A percentile compares a stretch with the other conserved stretches of the same genome.
Conservation (phyloP, 2,329 filamentous ascomycete genomes). For the Fusarium beomiforme region DNA sequence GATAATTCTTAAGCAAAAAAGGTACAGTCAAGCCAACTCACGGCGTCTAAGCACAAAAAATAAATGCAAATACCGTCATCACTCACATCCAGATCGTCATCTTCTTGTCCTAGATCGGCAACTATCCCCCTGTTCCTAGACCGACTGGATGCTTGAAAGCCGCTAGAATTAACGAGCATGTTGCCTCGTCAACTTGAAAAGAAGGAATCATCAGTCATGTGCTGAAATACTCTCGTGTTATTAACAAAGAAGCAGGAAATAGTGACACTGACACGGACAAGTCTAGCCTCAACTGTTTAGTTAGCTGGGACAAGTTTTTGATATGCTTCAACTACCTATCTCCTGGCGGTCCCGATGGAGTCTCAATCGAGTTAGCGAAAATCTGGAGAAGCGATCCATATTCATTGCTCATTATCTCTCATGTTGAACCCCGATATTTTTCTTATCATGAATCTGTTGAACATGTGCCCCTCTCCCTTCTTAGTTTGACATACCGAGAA, state of each 20-base stretch:
- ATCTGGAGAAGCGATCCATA: slow-evolving; percentile 19
- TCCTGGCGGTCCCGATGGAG: slow-evolving; percentile 16
- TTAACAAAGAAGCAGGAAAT: neutral
- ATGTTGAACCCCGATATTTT: neutral
- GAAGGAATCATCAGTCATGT: neutral
- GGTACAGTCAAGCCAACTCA: neutral
- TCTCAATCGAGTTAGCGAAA: slow-evolving; percentile 23
- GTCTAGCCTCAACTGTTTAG: neutral
- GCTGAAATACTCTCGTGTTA: neutral
- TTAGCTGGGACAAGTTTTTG: neutral
- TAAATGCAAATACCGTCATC: slow-evolving; percentile 23
- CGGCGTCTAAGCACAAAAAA: neutral
- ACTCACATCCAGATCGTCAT: slow-evolving; percentile 22
- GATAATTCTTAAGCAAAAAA: neutral
- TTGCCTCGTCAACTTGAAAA: slow-evolving; percentile 28
- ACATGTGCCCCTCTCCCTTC: slow-evolving; percentile 17
- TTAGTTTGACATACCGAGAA: slow-evolving; percentile 24
- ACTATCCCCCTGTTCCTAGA: slow-evolving; percentile 9
- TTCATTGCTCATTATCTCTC: slow-evolving; percentile 15
- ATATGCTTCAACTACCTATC: slow-evolving; percentile 19
- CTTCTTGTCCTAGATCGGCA: slow-evolving; percentile 18
- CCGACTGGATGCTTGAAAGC: neutral
- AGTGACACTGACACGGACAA: slow-evolving; percentile 3
- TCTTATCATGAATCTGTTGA: slow-evolving; percentile 13
- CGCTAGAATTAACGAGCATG: slow-evolving; percentile 18